phyloP scores from a whole-genome alignment of 495 filamentous ascomycete species.

The Penicillium lividum region DNA sequence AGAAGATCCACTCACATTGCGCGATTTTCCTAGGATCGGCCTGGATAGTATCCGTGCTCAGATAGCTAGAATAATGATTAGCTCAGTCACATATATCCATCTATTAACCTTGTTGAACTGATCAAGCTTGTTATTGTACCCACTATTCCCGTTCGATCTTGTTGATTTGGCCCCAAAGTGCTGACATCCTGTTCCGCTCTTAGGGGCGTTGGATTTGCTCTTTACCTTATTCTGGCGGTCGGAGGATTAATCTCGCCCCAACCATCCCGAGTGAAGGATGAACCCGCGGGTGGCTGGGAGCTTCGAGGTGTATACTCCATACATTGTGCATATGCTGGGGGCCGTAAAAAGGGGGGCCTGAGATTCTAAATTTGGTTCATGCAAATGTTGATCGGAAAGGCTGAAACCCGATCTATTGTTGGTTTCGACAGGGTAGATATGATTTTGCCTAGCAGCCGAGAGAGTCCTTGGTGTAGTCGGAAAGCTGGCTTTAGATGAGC shows the following conservation, averaged over 20 bases:
- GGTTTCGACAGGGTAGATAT: neutral
- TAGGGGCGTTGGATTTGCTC: neutral
- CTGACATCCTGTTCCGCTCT: slow-evolving; percentile 2
- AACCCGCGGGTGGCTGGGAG: no score
- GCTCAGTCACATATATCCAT: neutral
- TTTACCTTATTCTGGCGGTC: neutral
- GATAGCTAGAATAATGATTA: neutral
- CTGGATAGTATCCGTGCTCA: no score
- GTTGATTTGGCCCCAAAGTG: slow-evolving; percentile 7
- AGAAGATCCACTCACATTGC: neutral
- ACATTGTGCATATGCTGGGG: neutral
- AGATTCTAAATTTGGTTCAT: neutral
- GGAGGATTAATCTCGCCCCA: neutral
- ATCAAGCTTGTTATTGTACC: neutral
- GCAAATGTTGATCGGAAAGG: neutral
- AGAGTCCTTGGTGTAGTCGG: neutral
- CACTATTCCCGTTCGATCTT: slow-evolving; percentile 4
- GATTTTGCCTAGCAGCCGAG: neutral
- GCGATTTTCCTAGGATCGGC: neutral
- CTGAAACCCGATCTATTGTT: neutral
- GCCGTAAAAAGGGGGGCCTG: neutral
- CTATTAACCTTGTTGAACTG: neutral
- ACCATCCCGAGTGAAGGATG: neutral
- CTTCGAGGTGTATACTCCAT: no score
- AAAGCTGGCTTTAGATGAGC: neutral